These are phyloP conservation scores for Ceratocystis huliohia DNA, from an alignment of 2,329 filamentous ascomycete species.

Conservation along the genomic window DNA sequence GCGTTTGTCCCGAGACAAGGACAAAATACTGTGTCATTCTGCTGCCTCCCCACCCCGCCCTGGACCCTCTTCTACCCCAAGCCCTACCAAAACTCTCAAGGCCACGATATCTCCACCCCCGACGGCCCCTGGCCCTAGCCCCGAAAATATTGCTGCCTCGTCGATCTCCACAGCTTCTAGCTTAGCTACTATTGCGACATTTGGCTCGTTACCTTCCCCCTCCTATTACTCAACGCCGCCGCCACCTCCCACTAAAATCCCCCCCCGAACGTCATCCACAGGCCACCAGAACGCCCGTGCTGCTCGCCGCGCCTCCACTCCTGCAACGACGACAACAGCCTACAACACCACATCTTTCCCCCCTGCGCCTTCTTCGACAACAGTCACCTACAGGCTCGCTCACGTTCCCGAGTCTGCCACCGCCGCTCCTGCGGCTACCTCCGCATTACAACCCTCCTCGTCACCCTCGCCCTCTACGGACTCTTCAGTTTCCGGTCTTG, in stretches of 20 bases:
- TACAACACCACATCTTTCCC: not conserved
- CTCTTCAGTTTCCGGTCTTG: slow-evolving; percentile 13
- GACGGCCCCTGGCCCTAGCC: not conserved
- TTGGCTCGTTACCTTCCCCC: slow-evolving; percentile 18
- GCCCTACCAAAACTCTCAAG: slow-evolving; percentile 8
- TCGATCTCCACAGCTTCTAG: slow-evolving; percentile 14
- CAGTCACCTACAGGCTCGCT: slow-evolving; percentile 15
- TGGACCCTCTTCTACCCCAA: slow-evolving; percentile 3
- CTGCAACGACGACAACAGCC: not conserved
- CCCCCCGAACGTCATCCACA: slow-evolving; percentile 18
- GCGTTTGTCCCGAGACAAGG: slow-evolving; percentile 20
- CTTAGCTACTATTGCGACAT: slow-evolving; percentile 17
- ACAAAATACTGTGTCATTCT: slow-evolving; percentile 14
- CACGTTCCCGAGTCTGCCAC: slow-evolving; percentile 16
- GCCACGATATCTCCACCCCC: slow-evolving; percentile 3
- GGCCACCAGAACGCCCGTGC: slow-evolving; percentile 2
- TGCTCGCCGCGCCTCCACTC: not conserved
- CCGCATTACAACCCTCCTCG: slow-evolving; percentile 5
- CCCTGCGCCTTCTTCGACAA: not conserved
- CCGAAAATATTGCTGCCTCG: slow-evolving; percentile 6
- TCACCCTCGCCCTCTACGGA: slow-evolving; percentile 16
- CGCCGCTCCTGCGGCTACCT: not conserved
- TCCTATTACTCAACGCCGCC: not conserved
- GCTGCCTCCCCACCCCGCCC: too few species aligned
- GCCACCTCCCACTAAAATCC: slow-evolving; percentile 12